phyloP scores from a whole-genome alignment of 352 stramenopile genomes.

The Phytopythium ostracodes region DNA sequence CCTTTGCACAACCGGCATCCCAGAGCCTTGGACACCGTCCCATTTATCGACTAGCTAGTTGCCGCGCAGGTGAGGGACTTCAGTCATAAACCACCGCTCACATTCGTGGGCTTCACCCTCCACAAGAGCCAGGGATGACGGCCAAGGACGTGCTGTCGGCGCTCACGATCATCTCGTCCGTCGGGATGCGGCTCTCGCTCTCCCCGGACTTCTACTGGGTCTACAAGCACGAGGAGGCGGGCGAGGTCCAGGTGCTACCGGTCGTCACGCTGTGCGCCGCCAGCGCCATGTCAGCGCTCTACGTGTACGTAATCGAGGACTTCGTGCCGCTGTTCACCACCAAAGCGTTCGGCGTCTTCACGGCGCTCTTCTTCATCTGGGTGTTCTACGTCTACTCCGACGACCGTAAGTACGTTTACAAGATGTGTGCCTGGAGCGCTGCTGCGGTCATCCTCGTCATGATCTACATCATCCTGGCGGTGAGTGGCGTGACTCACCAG shows the following conservation, averaged over 20 bases:
- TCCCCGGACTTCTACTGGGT: slow-evolving; percentile 47
- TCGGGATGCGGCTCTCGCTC: slow-evolving; percentile 61
- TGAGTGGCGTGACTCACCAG: slow-evolving; percentile 24
- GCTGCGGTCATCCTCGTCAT: slow-evolving; percentile 22
- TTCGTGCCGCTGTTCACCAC: slow-evolving; percentile 24
- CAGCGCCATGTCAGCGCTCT: slow-evolving; percentile 44
- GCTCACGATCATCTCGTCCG: slow-evolving; percentile 55
- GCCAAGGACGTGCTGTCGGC: slow-evolving; percentile 19
- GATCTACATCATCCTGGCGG: slow-evolving; percentile 30
- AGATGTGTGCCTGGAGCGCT: slow-evolving; percentile 11
- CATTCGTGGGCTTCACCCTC: too few species aligned
- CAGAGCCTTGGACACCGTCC: background rate
- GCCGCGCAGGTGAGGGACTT: background rate
- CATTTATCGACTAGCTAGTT: background rate
- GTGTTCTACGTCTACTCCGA: slow-evolving; percentile 26
- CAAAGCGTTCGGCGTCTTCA: slow-evolving; percentile 21
- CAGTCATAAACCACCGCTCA: background rate
- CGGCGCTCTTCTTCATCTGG: slow-evolving; percentile 19
- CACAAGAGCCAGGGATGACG: background rate
- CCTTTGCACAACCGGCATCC: background rate
- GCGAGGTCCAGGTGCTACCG: slow-evolving; percentile 41
- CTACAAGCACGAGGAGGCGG: slow-evolving; percentile 41
- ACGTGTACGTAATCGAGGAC: slow-evolving; percentile 23
- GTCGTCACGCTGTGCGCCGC: slow-evolving; percentile 62
- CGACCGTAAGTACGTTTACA: slow-evolving; percentile 15